Base-by-base conservation (phyloP, 106 monocot genomes). In the Dioscorea zingiberensis region DNA sequence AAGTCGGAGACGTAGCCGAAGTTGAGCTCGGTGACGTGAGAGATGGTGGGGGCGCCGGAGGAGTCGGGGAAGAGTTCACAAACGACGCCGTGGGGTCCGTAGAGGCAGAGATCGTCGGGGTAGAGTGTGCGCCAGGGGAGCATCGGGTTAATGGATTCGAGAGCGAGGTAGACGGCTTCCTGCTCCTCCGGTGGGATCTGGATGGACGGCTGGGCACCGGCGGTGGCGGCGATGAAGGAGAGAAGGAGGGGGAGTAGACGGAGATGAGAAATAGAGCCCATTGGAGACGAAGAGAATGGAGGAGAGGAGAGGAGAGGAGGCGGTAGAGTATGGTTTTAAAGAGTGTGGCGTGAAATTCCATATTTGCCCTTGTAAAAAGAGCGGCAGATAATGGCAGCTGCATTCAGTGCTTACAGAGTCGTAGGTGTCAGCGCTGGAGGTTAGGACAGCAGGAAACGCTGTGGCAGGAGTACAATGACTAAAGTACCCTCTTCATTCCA, bases 1-100 rank as follows among this genome's bases (percentile, higher is more conserved):
- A 56, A 83, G 58, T 90, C 89, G 54, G 89, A 82, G 58, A 90
- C 70, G 74, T 80, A 90, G 57, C 89, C 89, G 70, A 90, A 77
- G 83, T 79, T 85, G 77, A 90, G 79, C 62, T 83, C 89, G 45
- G 67, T 64, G 72, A 90, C 54, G 69, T 85, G 89, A 15, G 56
- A 24, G 19, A 44, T n/a, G n/a, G 18, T 19, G 29, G 27, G 32
- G 21, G 14, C 63, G 14, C 25, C 55, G 44, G 1, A 18, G 51
- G 28, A 15, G 29, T 18, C 18, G 18, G 56, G 13, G 71, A 76
- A 72, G 69, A 77, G 30, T 65, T 90, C 89, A 74, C 89, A 90
- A 54, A 85, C 74, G 62, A 90, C 18, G 64, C 89, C 89, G 69
- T 90, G 89, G 55, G 89, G 89, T 1, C 83, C 89, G 24, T 77